Base-by-base conservation (phyloP, 169 alveolate species). In the Babesia microti region DNA sequence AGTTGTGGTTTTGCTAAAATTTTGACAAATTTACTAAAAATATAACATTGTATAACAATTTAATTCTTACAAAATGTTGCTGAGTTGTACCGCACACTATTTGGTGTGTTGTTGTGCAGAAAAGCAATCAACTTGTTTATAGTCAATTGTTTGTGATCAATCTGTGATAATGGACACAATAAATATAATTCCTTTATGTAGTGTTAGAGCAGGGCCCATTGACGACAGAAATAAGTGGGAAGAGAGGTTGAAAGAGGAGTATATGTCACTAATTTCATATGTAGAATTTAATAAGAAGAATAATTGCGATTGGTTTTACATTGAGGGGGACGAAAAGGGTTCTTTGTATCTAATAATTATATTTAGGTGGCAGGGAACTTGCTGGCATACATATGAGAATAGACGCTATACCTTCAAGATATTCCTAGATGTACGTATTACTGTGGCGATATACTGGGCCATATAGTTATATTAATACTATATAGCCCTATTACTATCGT, bases 241-340 rank as follows among this genome's bases (percentile, higher is more conserved):
- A 6, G 81, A 87, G 35, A 45, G 92, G 37, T 75, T 91, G 34
- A 89, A 92, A 59, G 97, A 93, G 67, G 97, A 93, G 65, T 86
- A 83, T 52, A 57, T 67, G 2, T 91, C 95, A 1, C 74, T 93
- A 28, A 91, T 93, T 33, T 73, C 74, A 41, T 91, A 88, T 57
- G 86, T 88, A 34, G 76, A 89, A 50, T 54, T 73, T 17, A 80
- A 83, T 57, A 88, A 89, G 65, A 81, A 79, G 39, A 87, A 84
- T 41, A 96, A 90, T 71, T 84, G 85, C 42, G 98, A 93, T 56
- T 93, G 98, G 98, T 89, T 93, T 41, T 67, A 66, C 32, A 68
- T 93, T 9, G 97, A 89, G 57, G 83, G 95, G 19, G 81, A 88
- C 68, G 84, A 78, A 41, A 79, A 87, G 43, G 94, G 97, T 2